Evolutionary conservation across 208 protist genomes (phyloP).

Genomic region (Trypanosoma brucei): DNA sequence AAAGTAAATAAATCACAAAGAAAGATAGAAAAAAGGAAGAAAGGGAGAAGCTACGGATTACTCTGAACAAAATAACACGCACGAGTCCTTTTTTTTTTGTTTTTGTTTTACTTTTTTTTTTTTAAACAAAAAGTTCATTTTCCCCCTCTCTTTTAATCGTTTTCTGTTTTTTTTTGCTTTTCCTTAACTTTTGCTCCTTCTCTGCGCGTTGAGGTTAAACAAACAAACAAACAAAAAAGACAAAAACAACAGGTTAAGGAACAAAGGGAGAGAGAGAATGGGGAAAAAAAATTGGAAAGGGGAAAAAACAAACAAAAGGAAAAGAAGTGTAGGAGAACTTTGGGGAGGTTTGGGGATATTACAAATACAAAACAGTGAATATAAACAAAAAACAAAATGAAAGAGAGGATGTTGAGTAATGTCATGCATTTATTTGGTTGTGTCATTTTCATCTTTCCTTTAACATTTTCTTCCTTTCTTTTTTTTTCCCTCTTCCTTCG

Average conservation of each 20-base stretch:
- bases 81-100: too few relatives aligned
- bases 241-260: background rate
- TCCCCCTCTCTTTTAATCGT: too few relatives aligned
- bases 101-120: too few relatives aligned
- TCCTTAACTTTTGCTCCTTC: background rate
- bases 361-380: constrained; percentile 14
- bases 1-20: too few relatives aligned
- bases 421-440: too few relatives aligned
- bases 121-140: too few relatives aligned
- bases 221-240: constrained; percentile 7
- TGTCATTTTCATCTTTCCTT: background rate
- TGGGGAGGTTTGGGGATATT: background rate
- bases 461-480: constrained; percentile 1
- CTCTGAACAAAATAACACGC: too few relatives aligned
- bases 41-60: too few relatives aligned
- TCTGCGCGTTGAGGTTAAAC: background rate
- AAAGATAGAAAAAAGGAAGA: too few relatives aligned
- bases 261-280: background rate
- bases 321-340: constrained; percentile 9
- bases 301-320: constrained; percentile 10
- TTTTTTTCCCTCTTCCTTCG: background rate
- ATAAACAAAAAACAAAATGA: background rate
- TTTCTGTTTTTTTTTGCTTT: too few relatives aligned
- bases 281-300: constrained; percentile 14
- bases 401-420: too few relatives aligned